Evolutionary conservation across 2,329 filamentous ascomycete species (phyloP).

Genomic region (Fusarium neocosmosporiellum): DNA sequence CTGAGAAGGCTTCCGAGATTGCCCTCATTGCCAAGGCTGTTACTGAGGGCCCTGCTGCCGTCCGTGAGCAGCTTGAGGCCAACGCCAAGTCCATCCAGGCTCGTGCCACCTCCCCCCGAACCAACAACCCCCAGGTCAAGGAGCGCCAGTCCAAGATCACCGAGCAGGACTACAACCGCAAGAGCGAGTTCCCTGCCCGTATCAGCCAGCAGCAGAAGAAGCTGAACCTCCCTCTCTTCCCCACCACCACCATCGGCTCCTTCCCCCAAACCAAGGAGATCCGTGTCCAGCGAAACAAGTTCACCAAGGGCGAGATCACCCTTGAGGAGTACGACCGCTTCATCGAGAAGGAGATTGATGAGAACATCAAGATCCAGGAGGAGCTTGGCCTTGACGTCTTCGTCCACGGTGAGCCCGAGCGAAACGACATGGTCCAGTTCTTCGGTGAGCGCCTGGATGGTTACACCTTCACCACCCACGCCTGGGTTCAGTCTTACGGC

Average conservation of each 20-base stretch:
- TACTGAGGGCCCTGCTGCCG: constrained; percentile 88
- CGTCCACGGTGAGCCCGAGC: constrained; percentile 98
- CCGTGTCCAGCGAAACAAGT: constrained; percentile 95
- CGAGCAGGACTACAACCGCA: constrained; percentile 87
- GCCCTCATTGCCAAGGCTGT: constrained; percentile 96
- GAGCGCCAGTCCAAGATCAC: constrained; percentile 92
- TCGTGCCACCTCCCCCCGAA: constrained; percentile 90
- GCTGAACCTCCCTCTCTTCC: constrained; percentile 95
- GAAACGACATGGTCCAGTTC: constrained; percentile 99
- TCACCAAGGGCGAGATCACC: constrained; percentile 98
- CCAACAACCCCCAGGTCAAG: constrained; percentile 98
- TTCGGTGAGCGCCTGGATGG: constrained; percentile 97
- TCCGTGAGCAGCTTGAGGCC: constrained; percentile 90
- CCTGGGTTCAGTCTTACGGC: constrained; percentile 98
- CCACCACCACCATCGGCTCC: constrained; percentile 98
- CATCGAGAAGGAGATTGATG: constrained; percentile 98
- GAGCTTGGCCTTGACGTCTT: constrained; percentile 97
- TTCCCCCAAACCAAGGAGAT: constrained; percentile 99
- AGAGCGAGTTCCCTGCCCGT: constrained; percentile 86
- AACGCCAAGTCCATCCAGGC: constrained; percentile 95
- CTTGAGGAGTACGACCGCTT: constrained; percentile 95
- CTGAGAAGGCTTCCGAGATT: constrained; percentile 92
- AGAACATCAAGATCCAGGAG: constrained; percentile 96
- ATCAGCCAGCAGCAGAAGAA: constrained; percentile 90
- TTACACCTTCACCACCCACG: constrained; percentile 98